A percentile compares a stretch with the other conserved stretches of the same genome.
phyloP scores from a whole-genome alignment of 495 filamentous ascomycete species.

The Cercophora samala region DNA sequence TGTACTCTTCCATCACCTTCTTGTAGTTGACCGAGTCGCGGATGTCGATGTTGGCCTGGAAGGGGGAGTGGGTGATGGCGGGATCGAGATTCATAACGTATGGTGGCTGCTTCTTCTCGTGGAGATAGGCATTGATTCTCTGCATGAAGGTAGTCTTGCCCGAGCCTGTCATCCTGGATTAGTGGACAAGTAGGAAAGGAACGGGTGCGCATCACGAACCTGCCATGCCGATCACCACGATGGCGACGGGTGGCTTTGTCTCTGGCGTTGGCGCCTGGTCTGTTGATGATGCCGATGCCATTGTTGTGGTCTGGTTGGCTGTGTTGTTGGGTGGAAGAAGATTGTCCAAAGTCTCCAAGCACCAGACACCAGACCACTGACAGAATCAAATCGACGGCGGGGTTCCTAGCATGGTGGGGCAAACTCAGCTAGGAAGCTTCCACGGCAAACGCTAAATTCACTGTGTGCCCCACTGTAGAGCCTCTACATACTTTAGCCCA shows the following conservation, averaged over 20 bases:
- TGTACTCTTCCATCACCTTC: conserved; percentile 99
- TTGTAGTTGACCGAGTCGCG: conserved; percentile 98
- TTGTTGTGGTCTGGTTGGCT: background rate
- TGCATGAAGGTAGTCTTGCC: conserved; percentile 99
- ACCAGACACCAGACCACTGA: background rate
- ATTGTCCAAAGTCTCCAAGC: no score
- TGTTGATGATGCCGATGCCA: conserved; percentile 4
- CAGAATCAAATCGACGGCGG: conserved; percentile 5
- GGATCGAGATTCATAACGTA: conserved; percentile 98
- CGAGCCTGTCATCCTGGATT: conserved; percentile 55
- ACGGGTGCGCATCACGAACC: conserved; percentile 42
- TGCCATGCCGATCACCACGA: conserved; percentile 98
- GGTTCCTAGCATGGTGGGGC: background rate
- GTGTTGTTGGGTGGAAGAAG: background rate
- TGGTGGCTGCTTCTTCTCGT: conserved; percentile 66
- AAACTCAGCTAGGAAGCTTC: background rate
- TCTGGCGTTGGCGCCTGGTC: conserved; percentile 11
- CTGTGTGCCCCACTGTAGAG: background rate
- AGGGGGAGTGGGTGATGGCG: conserved; percentile 91
- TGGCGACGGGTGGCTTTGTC: conserved; percentile 50
- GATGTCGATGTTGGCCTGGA: conserved; percentile 97
- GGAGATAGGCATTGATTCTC: conserved; percentile 86
- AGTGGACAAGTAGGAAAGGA: background rate
- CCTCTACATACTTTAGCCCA: background rate
- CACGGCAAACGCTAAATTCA: background rate